Evolutionary conservation across 1,284 basidiomycete species (phyloP), one percentile per base, ranked within the genome.

Genomic region (Apiotrichum brassicae): DNA sequence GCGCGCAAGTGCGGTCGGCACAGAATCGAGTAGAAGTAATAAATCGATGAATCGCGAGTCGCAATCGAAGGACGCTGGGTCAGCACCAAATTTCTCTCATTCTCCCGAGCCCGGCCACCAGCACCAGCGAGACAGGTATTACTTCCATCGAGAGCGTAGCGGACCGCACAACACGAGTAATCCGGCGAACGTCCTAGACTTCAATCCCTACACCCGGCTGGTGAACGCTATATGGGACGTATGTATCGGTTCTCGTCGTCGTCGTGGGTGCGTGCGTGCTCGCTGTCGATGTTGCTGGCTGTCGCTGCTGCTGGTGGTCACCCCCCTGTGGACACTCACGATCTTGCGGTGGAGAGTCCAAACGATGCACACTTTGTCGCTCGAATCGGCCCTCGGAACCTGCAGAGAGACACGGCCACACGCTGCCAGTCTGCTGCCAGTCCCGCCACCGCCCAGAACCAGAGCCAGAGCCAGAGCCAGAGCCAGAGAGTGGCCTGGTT

Each of bases 311-410:
- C 37, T 26, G 22, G 32, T 49, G 41, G 43, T 37, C 41, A 32
- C 46, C 33, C 24, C 43, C 43, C n/a, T 33, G 43, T 19, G 36
- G 28, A 30, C 28, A 56, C 54, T 56, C 54, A 56, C 54, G 49
- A 56, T 49, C 54, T 56, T 56, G 54, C 54, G 24, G 54, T 51
- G 25, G 43, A 48, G 53, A 49, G 42, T 40, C 44, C 32, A 49
- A 50, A 42, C 40, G 40, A 42, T 42, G 40, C 40, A 42, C 40
- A 30, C 26, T n/a, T 9, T 19, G 34, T 38, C 24, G 11, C 11
- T 44, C 32, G 32, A 38, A 26, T 34, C 28, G 9, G 28, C 28
- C 28, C 28, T 30, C 28, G 28, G 28, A 30, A 14, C 28, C 8
- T 8, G 28, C 28, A 30, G n/a, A n/a, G n/a, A n/a, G n/a, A n/a